Percentiles rank a stretch among this genome's conserved stretches.
Conservation (phyloP, 2,329 filamentous ascomycete species). For the Neospermospora avenae region DNA sequence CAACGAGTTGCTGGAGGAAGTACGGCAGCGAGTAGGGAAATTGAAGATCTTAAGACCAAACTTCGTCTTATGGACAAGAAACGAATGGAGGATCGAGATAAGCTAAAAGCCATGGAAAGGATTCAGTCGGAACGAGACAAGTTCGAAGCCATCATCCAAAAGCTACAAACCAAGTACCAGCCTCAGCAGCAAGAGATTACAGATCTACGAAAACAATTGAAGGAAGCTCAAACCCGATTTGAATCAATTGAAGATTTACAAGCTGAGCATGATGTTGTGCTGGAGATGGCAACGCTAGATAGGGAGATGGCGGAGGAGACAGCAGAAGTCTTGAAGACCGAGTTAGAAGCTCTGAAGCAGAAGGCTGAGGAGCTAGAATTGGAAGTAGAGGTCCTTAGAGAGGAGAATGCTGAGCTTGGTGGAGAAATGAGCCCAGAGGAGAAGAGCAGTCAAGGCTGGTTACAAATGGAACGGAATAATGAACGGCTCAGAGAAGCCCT, state of each 20-base stretch:
- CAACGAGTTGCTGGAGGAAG: constrained; percentile 25
- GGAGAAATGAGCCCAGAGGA: constrained; percentile 88
- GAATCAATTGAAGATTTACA: constrained; percentile 70
- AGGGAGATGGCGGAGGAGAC: constrained; percentile 96
- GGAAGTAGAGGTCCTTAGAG: constrained; percentile 80
- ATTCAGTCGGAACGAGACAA: constrained; percentile 73
- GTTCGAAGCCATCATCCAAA: constrained; percentile 82
- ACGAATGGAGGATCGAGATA: constrained; percentile 78
- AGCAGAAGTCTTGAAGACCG: constrained; percentile 75
- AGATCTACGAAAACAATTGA: constrained; percentile 72
- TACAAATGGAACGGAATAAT: constrained; percentile 88
- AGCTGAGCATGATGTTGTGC: constrained; percentile 77
- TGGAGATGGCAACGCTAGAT: constrained; percentile 87
- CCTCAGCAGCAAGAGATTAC: constrained; percentile 76
- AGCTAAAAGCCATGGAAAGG: constrained; percentile 73
- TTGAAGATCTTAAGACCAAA: constrained; percentile 87
- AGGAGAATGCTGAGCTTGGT: constrained; percentile 81
- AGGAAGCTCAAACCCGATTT: constrained; percentile 68
- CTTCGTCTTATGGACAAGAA: constrained; percentile 86
- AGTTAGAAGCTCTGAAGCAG: constrained; percentile 72
- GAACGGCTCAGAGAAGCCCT: constrained; percentile 84
- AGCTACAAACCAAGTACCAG: constrained; percentile 84
- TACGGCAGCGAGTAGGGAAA: constrained; percentile 49
- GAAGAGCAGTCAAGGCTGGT: constrained; percentile 78
- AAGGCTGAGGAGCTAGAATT: constrained; percentile 82